Conservation (phyloP, 2,329 filamentous ascomycete species). For the Xylaria arbuscula region DNA sequence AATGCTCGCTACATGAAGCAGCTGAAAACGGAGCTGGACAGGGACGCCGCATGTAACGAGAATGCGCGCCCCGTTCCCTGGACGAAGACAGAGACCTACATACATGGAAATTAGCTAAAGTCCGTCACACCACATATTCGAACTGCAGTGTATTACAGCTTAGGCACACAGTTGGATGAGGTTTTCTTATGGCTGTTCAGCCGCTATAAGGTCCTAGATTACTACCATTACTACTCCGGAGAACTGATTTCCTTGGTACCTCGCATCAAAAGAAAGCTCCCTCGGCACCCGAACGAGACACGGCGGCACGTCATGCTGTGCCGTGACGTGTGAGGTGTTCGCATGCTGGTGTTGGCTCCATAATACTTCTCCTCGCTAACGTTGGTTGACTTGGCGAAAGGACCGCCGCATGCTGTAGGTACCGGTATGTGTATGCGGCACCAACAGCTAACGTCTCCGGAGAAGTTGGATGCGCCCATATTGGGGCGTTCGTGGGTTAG, state of each 20-base stretch:
- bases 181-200: background rate
- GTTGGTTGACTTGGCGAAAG: background rate
- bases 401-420: background rate
- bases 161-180: background rate
- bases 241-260: background rate
- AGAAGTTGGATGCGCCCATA: background rate
- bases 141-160: background rate
- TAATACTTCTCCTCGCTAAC: background rate
- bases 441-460: background rate
- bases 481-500: background rate
- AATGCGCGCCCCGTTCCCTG: background rate
- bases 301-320: background rate
- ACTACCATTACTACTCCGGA: background rate
- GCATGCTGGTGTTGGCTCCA: background rate
- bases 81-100: background rate
- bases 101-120: background rate
- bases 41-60: background rate
- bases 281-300: conserved; percentile 1
- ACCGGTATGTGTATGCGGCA: no score
- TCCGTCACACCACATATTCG: conserved; percentile 9
- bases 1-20: conserved; percentile 13
- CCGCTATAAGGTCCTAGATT: background rate
- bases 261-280: background rate
- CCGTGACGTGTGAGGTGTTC: conserved; percentile 2
- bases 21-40: conserved; percentile 17